Percentiles rank a stretch among this genome's conserved stretches.
Evolutionary conservation across 257 asterid species (phyloP).

Genomic region (Forsythia viridissima): DNA sequence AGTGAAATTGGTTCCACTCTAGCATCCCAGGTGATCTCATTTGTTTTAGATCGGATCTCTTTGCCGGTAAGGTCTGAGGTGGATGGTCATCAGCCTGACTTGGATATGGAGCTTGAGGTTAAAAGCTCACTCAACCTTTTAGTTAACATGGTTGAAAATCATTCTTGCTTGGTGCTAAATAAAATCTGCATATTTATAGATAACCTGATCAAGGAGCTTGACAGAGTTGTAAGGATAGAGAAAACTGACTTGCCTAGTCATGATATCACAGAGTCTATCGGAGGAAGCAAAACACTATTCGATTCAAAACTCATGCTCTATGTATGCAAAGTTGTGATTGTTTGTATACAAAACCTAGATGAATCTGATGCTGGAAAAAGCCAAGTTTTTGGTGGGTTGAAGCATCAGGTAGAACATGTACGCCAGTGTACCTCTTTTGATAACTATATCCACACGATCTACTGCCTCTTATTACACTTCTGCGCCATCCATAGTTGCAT

Average conservation of each 20-base stretch:
- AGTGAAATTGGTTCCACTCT: slow-evolving; percentile 41
- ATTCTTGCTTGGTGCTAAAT: slow-evolving; percentile 50
- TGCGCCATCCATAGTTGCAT: slow-evolving; percentile 30
- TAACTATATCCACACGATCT: slow-evolving; percentile 36
- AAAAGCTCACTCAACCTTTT: slow-evolving; percentile 55
- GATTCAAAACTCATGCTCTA: slow-evolving; percentile 43
- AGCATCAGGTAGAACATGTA: slow-evolving; percentile 52
- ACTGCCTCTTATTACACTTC: slow-evolving; percentile 53
- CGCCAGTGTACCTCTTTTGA: slow-evolving; percentile 38
- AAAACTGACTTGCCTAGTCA: slow-evolving; percentile 27
- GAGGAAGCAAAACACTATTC: slow-evolving; percentile 19
- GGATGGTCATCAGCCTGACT: slow-evolving; percentile 34
- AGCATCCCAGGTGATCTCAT: slow-evolving; percentile 46
- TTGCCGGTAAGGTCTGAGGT: slow-evolving; percentile 34
- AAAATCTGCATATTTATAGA: slow-evolving; percentile 46
- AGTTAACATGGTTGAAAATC: slow-evolving; percentile 51
- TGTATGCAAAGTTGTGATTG: slow-evolving; percentile 47
- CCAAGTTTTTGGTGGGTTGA: slow-evolving; percentile 42
- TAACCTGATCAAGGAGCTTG: slow-evolving; percentile 40
- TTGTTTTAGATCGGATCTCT: slow-evolving; percentile 49
- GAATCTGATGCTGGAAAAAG: slow-evolving; percentile 34
- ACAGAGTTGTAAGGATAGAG: slow-evolving; percentile 26
- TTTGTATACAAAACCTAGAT: slow-evolving; percentile 55
- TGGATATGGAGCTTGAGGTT: slow-evolving; percentile 49
- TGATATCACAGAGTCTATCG: slow-evolving; percentile 26